Percentiles rank a stretch among this genome's conserved stretches.
phyloP scores from a whole-genome alignment of 78 protist species.

The Cavenderia fasciculata region DNA sequence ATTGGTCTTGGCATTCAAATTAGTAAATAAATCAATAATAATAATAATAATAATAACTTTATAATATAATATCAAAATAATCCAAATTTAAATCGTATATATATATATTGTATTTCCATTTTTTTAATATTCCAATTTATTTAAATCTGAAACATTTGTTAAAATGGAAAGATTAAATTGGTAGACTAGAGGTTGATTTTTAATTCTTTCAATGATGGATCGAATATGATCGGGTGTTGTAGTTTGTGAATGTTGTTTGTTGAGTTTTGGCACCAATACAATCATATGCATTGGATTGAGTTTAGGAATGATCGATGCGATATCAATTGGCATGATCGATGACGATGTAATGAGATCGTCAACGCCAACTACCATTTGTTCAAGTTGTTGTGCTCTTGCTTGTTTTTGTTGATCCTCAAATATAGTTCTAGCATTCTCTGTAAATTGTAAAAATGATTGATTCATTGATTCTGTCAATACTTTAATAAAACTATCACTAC shows the following conservation, averaged over 20 bases:
- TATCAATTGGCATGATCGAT: not conserved
- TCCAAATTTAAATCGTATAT: not conserved
- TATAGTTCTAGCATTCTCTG: too few relatives aligned
- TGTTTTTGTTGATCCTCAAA: not conserved
- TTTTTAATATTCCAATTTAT: constrained; percentile 15
- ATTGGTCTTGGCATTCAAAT: constrained; percentile 29
- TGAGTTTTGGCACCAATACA: not conserved
- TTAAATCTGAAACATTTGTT: not conserved
- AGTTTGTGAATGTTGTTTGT: not conserved
- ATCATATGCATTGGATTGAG: constrained; percentile 1
- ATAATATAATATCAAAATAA: not conserved
- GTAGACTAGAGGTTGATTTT: too few relatives aligned
- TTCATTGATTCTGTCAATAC: not conserved
- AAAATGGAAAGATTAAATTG: not conserved
- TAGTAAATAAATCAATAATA: not conserved
- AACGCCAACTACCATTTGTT: too few relatives aligned
- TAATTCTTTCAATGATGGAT: too few relatives aligned
- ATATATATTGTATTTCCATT: too few relatives aligned
- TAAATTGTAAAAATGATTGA: not conserved
- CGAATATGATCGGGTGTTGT: not conserved
- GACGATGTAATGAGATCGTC: too few relatives aligned
- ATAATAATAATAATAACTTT: not conserved
- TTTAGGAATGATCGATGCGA: not conserved
- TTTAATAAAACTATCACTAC: not conserved
- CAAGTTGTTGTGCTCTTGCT: not conserved